Evolutionary conservation across 2,329 filamentous ascomycete genomes (phyloP), one percentile per base, ranked within the genome.

Genomic region (Epicoccum nigrum): DNA sequence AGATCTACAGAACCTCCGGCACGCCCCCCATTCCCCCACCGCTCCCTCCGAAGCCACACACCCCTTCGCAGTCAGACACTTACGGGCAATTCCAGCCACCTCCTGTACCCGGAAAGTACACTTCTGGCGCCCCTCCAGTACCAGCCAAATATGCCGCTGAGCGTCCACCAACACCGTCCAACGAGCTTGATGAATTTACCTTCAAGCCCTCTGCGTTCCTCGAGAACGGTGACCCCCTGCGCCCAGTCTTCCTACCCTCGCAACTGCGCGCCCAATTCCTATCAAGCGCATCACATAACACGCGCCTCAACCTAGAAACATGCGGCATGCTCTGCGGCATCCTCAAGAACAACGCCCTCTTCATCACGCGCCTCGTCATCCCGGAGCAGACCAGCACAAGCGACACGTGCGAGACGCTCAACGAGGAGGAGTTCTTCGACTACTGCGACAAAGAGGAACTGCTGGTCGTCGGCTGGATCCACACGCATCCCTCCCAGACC

Each of bases 241-340:
- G 94, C 27, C 90, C 92, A 0, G 80, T 99, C 27, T 96, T 97
- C 69, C 81, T 99, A 1, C 93, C 94, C 0, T 83, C 84, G 1
- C 81, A 83, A 11, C 81, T 99, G 1, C 89, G 92, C 21, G 75
- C 80, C 2, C 78, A 81, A 5, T 99, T 99, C 70, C 80, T 97
- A 15, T 75, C 83, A 3, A 77, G 92, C 23, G 93, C 92, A 0
- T 76, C 83, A 0, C 74, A 83, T 15, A 97, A 99, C 70, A 99
- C 94, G 0, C 77, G 77, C 23, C 80, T 81, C 3, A 95, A 95
- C 28, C 81, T 97, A 15, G 94, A 99, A 76, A 97, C 94, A 61
- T 97, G 94, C 69, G 94, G 93, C 28, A 93, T 99, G 59, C 82
- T 99, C 9, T 96, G 92, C 67, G 94, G 93, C 7, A 93, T 90